phyloP scores from a whole-genome alignment of 768 basidiomycete species.

The Tylopilus rubrobrunneus region DNA sequence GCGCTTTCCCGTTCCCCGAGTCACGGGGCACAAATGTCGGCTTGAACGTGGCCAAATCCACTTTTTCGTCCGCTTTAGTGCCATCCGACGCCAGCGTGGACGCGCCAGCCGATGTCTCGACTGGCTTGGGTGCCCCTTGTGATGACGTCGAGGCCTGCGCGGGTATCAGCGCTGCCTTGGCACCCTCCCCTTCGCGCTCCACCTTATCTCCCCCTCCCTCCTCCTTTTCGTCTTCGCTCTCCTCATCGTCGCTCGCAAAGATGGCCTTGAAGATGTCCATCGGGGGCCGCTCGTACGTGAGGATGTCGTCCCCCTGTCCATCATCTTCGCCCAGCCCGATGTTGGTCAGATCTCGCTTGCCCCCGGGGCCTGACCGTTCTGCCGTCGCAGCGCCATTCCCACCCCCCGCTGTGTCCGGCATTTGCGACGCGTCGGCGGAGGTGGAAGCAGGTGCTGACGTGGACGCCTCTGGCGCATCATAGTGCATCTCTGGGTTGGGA shows the following conservation, averaged over 20 bases:
- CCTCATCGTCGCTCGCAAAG: constrained; percentile 93
- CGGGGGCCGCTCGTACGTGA: constrained; percentile 83
- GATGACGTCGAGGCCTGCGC: constrained; percentile 13
- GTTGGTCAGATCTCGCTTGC: constrained; percentile 66
- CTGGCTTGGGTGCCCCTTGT: neutral
- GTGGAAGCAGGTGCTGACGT: constrained; percentile 21
- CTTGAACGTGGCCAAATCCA: constrained; percentile 74
- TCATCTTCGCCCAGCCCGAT: constrained; percentile 93
- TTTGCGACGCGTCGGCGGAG: constrained; percentile 10
- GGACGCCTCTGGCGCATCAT: constrained; percentile 29
- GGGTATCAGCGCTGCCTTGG: constrained; percentile 3
- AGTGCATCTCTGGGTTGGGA: constrained; percentile 59
- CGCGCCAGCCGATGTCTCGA: neutral
- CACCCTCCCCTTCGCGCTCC: constrained; percentile 23
- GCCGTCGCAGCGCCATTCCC: neutral
- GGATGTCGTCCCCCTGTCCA: constrained; percentile 77
- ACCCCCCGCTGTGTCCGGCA: constrained; percentile 1
- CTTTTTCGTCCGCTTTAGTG: constrained; percentile 15
- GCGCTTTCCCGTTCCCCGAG: constrained; percentile 37
- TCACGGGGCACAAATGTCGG: constrained; percentile 76
- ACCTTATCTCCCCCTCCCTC: constrained; percentile 2
- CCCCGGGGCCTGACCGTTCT: constrained; percentile 4
- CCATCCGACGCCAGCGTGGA: neutral
- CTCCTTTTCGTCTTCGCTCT: constrained; percentile 62
- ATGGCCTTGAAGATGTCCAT: constrained; percentile 98